These are phyloP conservation scores for Phaffia rhodozyma DNA, from an alignment of 1,284 basidiomycete species.

Conservation along the genomic window DNA sequence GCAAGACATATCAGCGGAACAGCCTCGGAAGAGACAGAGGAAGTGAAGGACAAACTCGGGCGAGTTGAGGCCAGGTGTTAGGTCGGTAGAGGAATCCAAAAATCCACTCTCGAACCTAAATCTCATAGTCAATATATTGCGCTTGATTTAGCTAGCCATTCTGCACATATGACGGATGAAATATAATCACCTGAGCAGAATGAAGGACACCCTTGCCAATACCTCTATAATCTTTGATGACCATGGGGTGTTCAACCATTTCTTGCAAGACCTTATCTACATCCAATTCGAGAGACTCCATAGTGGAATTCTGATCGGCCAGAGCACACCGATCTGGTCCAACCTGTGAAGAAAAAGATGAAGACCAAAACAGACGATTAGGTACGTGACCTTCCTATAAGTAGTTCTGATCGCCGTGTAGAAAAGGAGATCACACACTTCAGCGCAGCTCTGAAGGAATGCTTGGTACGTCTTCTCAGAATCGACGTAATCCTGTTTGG, in stretches of 20 bases:
- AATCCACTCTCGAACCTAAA: slow-evolving; percentile 4
- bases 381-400: background rate
- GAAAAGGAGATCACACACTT: background rate
- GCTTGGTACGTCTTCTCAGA: slow-evolving; percentile 8
- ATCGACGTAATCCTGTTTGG: slow-evolving; percentile 9
- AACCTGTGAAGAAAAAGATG: background rate
- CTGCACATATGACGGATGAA: no score
- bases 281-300: background rate
- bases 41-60: background rate
- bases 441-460: slow-evolving; percentile 6
- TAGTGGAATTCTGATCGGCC: background rate
- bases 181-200: no score
- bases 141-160: no score
- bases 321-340: slow-evolving; percentile 9
- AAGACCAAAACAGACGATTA: background rate
- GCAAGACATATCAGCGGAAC: no score
- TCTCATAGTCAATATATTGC: no score
- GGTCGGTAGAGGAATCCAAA: slow-evolving; percentile 11
- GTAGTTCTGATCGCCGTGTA: no score
- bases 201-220: background rate
- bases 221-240: background rate
- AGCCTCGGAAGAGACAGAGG: background rate
- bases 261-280: slow-evolving; percentile 1
- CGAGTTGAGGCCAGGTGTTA: slow-evolving; percentile 1
- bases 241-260: background rate